A percentile compares a stretch with the other conserved stretches of the same genome.
Conservation (phyloP, 441 rosid species). For the Cnidoscolus chayamansa region DNA sequence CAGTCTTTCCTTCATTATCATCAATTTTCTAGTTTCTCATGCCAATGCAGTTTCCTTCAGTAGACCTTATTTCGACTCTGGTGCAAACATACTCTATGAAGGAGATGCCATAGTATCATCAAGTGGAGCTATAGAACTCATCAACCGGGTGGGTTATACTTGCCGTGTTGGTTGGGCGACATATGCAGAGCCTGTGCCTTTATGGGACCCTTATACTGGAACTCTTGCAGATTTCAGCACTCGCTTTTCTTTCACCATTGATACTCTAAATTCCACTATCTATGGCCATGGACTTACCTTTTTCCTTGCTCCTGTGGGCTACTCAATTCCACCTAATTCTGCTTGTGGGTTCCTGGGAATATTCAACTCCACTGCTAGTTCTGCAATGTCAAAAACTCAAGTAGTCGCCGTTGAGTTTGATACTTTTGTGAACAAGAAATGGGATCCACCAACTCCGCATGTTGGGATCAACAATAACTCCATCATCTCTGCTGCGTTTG, state of each 20-base stretch:
- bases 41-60: not conserved
- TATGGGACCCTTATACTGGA: not conserved
- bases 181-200: not conserved
- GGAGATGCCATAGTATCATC: not conserved
- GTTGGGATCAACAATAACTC: conserved; percentile 2
- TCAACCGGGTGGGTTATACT: conserved; percentile 2
- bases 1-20: not conserved
- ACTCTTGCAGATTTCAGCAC: not conserved
- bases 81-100: not conserved
- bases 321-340: conserved; percentile 5
- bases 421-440: not conserved
- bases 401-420: conserved; percentile 8
- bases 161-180: conserved; percentile 6
- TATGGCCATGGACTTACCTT: conserved; percentile 9
- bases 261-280: not conserved
- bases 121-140: conserved; percentile 5
- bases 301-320: conserved; percentile 8
- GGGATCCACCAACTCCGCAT: not conserved
- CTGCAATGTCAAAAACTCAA: not conserved
- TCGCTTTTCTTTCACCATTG: conserved; percentile 4
- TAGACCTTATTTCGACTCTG: not conserved
- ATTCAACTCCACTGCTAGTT: not conserved
- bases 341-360: not conserved
- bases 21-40: not conserved
- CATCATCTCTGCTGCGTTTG: not conserved